phyloP scores from a whole-genome alignment of 371 early-diverging fungal species.

The Phascolomyces articulosus region DNA sequence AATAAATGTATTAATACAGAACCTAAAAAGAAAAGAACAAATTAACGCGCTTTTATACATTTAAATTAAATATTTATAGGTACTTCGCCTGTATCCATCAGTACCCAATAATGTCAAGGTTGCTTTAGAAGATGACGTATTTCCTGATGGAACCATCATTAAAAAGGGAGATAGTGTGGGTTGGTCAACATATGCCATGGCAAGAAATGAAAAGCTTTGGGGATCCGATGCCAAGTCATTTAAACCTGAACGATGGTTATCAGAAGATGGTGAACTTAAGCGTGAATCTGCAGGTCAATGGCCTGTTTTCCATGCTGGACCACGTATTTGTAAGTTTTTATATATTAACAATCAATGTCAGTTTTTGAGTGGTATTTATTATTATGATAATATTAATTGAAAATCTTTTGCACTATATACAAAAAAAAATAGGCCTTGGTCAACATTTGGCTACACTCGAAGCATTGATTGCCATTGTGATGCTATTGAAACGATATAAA shows the following conservation, averaged over 20 bases:
- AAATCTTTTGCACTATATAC: neutral
- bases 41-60: no score
- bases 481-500: conserved; percentile 45
- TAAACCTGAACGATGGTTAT: conserved; percentile 63
- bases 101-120: conserved; percentile 71
- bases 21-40: no score
- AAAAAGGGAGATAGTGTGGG: conserved; percentile 51
- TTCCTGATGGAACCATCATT: conserved; percentile 72
- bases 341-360: no score
- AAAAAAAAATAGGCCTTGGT: conserved; percentile 31
- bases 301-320: conserved; percentile 63
- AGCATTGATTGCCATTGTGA: conserved; percentile 45
- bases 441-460: conserved; percentile 60
- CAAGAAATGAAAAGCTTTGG: conserved; percentile 56
- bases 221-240: conserved; percentile 62
- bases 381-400: no score
- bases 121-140: conserved; percentile 65
- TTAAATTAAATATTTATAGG: neutral
- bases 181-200: conserved; percentile 58
- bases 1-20: no score
- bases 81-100: conserved; percentile 70
- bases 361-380: no score
- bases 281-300: conserved; percentile 32
- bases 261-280: conserved; percentile 23
- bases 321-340: conserved; percentile 22